Base-by-base conservation (phyloP, 352 stramenopile species). In the Paralagenidium karlingii region DNA sequence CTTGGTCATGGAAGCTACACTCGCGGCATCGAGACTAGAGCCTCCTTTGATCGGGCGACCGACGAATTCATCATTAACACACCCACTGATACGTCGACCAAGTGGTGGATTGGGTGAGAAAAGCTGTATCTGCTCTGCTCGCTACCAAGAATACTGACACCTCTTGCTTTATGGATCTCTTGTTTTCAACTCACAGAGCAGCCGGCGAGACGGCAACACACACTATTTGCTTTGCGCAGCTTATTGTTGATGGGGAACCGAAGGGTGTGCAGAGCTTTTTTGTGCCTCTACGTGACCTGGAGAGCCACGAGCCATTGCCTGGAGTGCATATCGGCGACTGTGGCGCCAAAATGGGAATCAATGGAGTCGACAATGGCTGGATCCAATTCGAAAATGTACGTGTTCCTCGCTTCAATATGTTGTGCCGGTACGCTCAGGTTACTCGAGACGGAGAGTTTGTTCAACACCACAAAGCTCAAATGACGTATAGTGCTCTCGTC, bases 81-180 rank as follows among this genome's bases (percentile, higher is more conserved):
- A n/a, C 94, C 94, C 1, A 97, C 90, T 0, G 58, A 97, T 34
- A 97, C 90, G 4, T 84, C 79, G 24, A 85, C 69, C 31, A 99
- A 99, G 59, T 98, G 94, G 73, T 99, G 94, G 94, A 94, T 94
- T 29, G 92, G 92, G 20, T 58, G 19, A n/a, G n/a, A n/a, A n/a
- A n/a, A n/a, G n/a, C n/a, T 2, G 43, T 47, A 2, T 22, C 19
- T 24, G 24, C 5, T 27, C 1, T 24, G 2, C 24, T 26, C 13
- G 2, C 19, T 30, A n/a, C n/a, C n/a, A n/a, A n/a, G n/a, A n/a
- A n/a, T n/a, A n/a, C n/a, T n/a, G n/a, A n/a, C n/a, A 22, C 10
- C 7, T 31, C 18, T 12, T 45, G 25, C 21, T 30, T 9, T 43
- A 30, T 42, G 2, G 5, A 13, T 15, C 2, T 24, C 8, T 38